Conservation (phyloP, 805 yeast species). For the Pichia californica region DNA sequence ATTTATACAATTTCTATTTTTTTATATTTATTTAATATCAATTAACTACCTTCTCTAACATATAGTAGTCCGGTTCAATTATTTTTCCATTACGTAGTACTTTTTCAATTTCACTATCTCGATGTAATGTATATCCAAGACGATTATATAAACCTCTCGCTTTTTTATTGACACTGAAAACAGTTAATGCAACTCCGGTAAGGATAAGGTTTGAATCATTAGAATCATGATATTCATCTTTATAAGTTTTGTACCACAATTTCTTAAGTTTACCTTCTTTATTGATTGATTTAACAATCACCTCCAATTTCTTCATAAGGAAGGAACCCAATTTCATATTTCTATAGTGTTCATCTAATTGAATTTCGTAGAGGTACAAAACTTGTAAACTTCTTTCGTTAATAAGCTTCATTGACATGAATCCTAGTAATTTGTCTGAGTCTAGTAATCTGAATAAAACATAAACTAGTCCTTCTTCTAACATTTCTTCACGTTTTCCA, state of each 20-base stretch:
- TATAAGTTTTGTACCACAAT: slow-evolving; percentile 5
- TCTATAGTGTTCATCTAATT: slow-evolving; percentile 34
- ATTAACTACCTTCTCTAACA: slow-evolving; percentile 8
- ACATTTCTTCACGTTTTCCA: slow-evolving; percentile 40
- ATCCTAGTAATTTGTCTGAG: slow-evolving; percentile 29
- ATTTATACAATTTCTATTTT: too few relatives aligned
- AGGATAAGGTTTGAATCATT: slow-evolving; percentile 1
- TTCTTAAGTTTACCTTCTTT: neutral
- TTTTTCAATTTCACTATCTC: slow-evolving; percentile 6
- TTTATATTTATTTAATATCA: neutral
- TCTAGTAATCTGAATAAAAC: slow-evolving; percentile 24
- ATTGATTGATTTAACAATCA: slow-evolving; percentile 21
- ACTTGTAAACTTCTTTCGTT: slow-evolving; percentile 33
- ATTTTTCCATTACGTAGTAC: slow-evolving; percentile 5
- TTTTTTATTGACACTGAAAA: slow-evolving; percentile 9
- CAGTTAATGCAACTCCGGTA: slow-evolving; percentile 11
- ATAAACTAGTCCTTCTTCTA: slow-evolving; percentile 41
- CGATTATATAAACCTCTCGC: slow-evolving; percentile 8
- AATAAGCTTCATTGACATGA: slow-evolving; percentile 42
- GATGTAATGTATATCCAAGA: slow-evolving; percentile 2
- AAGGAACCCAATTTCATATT: slow-evolving; percentile 32
- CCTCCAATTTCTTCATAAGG: slow-evolving; percentile 34
- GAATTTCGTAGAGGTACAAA: slow-evolving; percentile 54
- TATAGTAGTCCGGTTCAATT: slow-evolving; percentile 11
- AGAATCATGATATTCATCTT: slow-evolving; percentile 1